Conservation (phyloP, 495 filamentous ascomycete species). For the Hyaloscypha bicolor region DNA sequence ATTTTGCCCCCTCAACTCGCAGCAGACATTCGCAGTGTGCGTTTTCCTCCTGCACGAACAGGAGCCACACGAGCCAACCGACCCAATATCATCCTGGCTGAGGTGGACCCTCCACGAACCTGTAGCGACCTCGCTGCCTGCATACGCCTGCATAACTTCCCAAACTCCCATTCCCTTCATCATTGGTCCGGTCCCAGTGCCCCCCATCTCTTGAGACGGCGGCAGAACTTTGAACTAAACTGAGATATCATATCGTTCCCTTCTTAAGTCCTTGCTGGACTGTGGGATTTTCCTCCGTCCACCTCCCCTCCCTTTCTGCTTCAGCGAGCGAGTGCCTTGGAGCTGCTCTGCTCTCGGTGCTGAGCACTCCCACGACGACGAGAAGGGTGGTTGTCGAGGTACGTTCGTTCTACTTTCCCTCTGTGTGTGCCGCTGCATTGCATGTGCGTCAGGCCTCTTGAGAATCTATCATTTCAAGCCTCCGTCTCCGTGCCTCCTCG, state of each 20-base stretch:
- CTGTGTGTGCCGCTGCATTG: background rate
- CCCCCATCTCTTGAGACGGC: slow-evolving; percentile 9
- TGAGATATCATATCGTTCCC: slow-evolving; percentile 16
- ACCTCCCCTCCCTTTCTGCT: slow-evolving; percentile 9
- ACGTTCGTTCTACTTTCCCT: slow-evolving; percentile 5
- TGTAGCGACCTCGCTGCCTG: slow-evolving; percentile 12
- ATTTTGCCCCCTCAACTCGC: background rate
- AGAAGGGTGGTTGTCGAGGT: slow-evolving; percentile 15
- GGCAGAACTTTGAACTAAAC: slow-evolving; percentile 18
- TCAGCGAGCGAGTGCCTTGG: slow-evolving; percentile 26
- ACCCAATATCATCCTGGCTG: background rate
- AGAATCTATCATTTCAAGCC: slow-evolving; percentile 21
- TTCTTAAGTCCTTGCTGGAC: slow-evolving; percentile 11
- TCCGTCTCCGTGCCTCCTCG: slow-evolving; percentile 12
- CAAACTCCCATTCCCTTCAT: background rate
- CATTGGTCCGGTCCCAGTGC: background rate
- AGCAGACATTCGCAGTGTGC: background rate
- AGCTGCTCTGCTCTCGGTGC: slow-evolving; percentile 22
- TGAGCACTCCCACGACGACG: slow-evolving; percentile 23
- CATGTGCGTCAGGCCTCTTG: background rate
- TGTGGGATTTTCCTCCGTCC: slow-evolving; percentile 13
- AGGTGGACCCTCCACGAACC: background rate
- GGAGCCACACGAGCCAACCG: background rate
- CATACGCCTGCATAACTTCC: slow-evolving; percentile 16
- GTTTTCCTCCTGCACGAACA: background rate